Percentiles rank a stretch among this genome's conserved stretches.
These are phyloP conservation scores for Zanthoxylum bungeanum DNA, from an alignment of 345 rosid species.

Conservation along the genomic window DNA sequence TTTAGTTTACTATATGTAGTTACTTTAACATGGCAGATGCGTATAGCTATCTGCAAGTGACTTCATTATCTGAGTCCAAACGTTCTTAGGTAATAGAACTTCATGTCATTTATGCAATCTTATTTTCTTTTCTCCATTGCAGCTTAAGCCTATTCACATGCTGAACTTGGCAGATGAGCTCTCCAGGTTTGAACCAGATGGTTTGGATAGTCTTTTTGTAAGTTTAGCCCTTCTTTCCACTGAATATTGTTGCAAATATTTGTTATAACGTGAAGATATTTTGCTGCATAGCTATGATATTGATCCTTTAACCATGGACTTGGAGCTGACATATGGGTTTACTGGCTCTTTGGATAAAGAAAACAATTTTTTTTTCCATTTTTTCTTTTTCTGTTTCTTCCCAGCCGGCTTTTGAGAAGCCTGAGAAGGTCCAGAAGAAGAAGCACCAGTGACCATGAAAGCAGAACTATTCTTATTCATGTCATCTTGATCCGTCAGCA, in stretches of 20 bases:
- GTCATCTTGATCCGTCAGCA: no score
- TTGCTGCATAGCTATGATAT: neutral
- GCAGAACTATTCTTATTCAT: no score
- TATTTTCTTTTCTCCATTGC: neutral
- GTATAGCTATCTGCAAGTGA: neutral
- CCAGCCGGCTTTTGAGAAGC: no score
- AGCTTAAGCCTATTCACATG: neutral
- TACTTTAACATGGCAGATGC: neutral
- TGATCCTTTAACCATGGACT: neutral
- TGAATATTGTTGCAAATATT: neutral
- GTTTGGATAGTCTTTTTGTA: constrained; percentile 5
- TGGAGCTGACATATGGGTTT: neutral
- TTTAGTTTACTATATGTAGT: neutral
- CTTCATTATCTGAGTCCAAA: neutral
- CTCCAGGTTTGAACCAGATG: neutral
- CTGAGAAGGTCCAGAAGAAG: no score
- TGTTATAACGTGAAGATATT: no score
- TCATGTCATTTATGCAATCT: neutral
- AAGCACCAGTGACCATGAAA: no score
- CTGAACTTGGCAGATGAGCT: neutral
- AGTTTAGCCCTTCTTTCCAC: neutral
- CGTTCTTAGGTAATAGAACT: neutral
- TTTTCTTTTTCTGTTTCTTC: no score
- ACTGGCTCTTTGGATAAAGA: neutral
- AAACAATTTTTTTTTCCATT: no score